phyloP scores from a whole-genome alignment of 2,329 filamentous ascomycete species.

The Huntiella abstrusa region DNA sequence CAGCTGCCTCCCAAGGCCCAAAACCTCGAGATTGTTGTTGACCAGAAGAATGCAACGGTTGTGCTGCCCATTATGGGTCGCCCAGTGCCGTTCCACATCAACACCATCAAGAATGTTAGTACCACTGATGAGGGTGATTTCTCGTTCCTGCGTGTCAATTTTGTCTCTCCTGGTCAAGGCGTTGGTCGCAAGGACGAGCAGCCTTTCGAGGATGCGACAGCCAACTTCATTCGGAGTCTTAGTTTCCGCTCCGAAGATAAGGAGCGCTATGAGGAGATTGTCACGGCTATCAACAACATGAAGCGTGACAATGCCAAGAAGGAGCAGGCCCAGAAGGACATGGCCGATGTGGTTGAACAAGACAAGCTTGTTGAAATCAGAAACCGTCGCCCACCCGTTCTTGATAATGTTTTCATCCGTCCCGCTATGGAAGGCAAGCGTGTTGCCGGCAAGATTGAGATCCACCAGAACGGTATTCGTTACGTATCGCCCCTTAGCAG shows the following conservation, averaged over 20 bases:
- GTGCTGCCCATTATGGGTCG: constrained; percentile 94
- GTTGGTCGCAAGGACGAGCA: constrained; percentile 95
- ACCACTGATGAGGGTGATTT: constrained; percentile 93
- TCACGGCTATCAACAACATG: constrained; percentile 84
- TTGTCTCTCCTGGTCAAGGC: constrained; percentile 89
- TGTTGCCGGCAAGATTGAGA: constrained; percentile 86
- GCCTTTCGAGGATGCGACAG: constrained; percentile 87
- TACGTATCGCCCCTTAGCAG: constrained; percentile 69
- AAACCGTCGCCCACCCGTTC: constrained; percentile 74
- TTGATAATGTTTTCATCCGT: constrained; percentile 90
- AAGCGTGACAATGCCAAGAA: constrained; percentile 83
- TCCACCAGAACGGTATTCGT: constrained; percentile 96
- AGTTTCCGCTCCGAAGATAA: constrained; percentile 87
- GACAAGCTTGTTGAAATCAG: constrained; percentile 91
- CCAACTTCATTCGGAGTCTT: constrained; percentile 87
- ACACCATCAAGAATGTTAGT: constrained; percentile 96
- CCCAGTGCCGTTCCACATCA: constrained; percentile 92
- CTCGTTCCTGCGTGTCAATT: constrained; percentile 89
- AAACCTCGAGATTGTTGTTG: constrained; percentile 77
- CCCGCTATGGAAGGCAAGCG: constrained; percentile 94
- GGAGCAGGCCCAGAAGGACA: constrained; percentile 97
- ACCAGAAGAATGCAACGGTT: constrained; percentile 75
- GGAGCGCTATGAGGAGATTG: constrained; percentile 74
- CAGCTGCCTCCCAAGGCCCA: constrained; percentile 70
- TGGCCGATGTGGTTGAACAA: constrained; percentile 98